Percentiles rank a stretch among this genome's conserved stretches.
Evolutionary conservation across 352 stramenopile genomes (phyloP).

Genomic region (Blastocystis sp.): DNA sequence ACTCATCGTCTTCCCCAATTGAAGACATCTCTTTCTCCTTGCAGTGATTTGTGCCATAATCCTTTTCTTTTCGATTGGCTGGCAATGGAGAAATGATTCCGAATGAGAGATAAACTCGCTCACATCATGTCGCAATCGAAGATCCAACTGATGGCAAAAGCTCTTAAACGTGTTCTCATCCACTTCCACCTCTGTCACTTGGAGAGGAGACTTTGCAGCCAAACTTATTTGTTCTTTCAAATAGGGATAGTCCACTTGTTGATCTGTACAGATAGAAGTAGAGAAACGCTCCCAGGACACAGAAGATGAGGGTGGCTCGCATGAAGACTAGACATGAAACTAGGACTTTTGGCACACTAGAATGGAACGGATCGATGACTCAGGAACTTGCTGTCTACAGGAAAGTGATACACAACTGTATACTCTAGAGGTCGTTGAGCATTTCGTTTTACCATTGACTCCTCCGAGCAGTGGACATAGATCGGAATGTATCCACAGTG

Average conservation of each 20-base stretch:
- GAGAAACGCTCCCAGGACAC: neutral
- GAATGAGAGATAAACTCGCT: neutral
- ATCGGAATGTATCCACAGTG: neutral
- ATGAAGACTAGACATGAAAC: neutral
- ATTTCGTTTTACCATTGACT: neutral
- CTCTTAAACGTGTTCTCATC: neutral
- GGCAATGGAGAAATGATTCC: neutral
- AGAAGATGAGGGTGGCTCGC: neutral
- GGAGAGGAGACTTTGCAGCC: neutral
- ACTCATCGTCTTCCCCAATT: neutral
- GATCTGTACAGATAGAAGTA: neutral
- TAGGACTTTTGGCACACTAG: neutral
- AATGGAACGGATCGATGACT: neutral
- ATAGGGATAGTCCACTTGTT: neutral
- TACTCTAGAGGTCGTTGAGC: neutral
- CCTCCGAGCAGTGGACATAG: neutral
- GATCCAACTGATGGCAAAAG: neutral
- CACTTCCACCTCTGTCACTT: neutral
- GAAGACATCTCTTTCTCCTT: neutral
- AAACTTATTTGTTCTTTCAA: neutral
- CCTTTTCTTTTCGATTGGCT: neutral
- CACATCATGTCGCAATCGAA: neutral
- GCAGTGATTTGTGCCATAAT: neutral
- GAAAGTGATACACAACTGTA: neutral
- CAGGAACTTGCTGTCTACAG: neutral